Base-by-base conservation (phyloP, 495 filamentous ascomycete genomes). In the Jackrogersella minutella region DNA sequence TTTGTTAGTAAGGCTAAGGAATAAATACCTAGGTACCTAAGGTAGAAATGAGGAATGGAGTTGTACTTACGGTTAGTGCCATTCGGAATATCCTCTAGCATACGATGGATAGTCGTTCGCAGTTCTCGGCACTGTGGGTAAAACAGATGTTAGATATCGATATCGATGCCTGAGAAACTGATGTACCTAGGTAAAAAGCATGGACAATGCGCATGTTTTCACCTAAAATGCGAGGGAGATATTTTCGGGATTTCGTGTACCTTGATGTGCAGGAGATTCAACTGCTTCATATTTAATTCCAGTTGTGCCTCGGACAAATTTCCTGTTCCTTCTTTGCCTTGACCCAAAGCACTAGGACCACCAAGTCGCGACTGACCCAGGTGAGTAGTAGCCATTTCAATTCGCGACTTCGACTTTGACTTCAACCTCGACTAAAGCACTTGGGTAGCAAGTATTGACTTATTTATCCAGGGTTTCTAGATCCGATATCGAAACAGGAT, bases 221-320 rank as follows among this genome's bases (percentile, higher is more conserved):
- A 44, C 40, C 21, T 17, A 10, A 11, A 22, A 16, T 7, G 17
- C 17, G 39, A 17, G 16, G 8, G 6, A 2, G n/a, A 1, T 0
- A 36, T 16, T 36, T 1, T 3, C 13, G 11, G 24, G 30, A 21
- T 11, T 44, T 22, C 22, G 47, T 63, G 68, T 75, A 72, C 79
- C 78, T 81, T 75, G 44, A 78, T 62, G 55, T 82, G 80, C 21
- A 81, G 65, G 53, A 78, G 58, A 34, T 79, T 77, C 46, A 82
- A 54, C 36, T 73, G 72, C 55, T 76, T 64, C 49, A 80, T 69
- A 47, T 60, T 71, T 41, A 73, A 69, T 14, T 77, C 69, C 36
- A 81, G 67, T 34, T 70, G 66, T 44, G 77, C 57, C 60, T 80
- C 77, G 10, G 80, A 73, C 66, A 62, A 30, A 16, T 6, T 34